A percentile compares a stretch with the other conserved stretches of the same genome.
These are phyloP conservation scores for Ascochyta pisi DNA, from an alignment of 2,329 filamentous ascomycete species.

Conservation along the genomic window DNA sequence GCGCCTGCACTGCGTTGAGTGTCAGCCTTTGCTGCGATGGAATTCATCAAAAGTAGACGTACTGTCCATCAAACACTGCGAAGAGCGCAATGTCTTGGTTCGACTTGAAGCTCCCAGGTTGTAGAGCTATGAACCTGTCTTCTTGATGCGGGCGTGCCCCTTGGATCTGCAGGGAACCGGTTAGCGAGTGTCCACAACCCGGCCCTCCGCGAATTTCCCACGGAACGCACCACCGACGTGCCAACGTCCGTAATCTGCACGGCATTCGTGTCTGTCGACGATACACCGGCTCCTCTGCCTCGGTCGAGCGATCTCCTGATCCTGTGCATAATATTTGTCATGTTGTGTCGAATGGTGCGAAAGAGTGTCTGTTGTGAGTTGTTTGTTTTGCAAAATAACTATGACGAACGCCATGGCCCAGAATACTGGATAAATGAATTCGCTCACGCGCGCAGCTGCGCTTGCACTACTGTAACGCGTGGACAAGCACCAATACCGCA, in stretches of 20 bases:
- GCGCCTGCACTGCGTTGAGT: constrained; percentile 24
- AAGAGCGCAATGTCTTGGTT: constrained; percentile 33
- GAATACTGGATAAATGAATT: constrained; percentile 3
- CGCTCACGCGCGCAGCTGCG: background rate
- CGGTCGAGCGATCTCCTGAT: constrained; percentile 13
- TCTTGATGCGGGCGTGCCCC: constrained; percentile 32
- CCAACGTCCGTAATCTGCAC: constrained; percentile 11
- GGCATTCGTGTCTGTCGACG: background rate
- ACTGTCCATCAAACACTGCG: constrained; percentile 37
- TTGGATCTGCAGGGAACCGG: constrained; percentile 25
- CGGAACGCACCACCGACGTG: constrained; percentile 11
- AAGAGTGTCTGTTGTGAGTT: background rate
- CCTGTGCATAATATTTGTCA: constrained; percentile 20
- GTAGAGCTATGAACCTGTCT: constrained; percentile 29
- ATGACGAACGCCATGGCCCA: constrained; percentile 33
- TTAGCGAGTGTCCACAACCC: constrained; percentile 24
- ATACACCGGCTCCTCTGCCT: constrained; percentile 2
- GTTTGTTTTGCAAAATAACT: constrained; percentile 7
- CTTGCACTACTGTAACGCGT: background rate
- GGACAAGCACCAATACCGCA: background rate
- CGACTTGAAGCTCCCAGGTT: constrained; percentile 26
- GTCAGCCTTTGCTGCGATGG: constrained; percentile 2
- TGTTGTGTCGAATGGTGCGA: constrained; percentile 7
- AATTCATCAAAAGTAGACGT: background rate
- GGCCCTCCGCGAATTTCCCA: constrained; percentile 1